Evolutionary conservation across 148 eudicot species (phyloP).

Genomic region (Rhododendron molle): DNA sequence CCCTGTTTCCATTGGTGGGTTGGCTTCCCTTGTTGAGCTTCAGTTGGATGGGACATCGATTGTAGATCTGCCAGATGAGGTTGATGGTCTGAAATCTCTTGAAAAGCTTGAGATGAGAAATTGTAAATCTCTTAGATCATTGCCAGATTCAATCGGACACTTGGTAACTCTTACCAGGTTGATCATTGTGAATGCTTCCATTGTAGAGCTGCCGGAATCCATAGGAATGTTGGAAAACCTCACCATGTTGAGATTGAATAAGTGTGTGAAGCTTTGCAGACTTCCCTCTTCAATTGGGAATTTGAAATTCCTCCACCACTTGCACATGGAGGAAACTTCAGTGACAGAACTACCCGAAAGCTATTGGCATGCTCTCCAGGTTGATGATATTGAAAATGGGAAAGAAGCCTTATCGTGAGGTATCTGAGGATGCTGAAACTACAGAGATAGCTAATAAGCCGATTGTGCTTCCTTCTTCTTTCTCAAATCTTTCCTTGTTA

Average conservation of each 20-base stretch:
- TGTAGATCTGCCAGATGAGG: slow-evolving; percentile 36
- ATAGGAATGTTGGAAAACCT: slow-evolving; percentile 48
- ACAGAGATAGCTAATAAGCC: not conserved
- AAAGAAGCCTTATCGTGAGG: slow-evolving; percentile 19
- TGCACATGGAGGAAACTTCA: slow-evolving; percentile 42
- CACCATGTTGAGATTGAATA: slow-evolving; percentile 26
- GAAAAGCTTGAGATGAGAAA: slow-evolving; percentile 35
- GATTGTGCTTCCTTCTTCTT: slow-evolving; percentile 39
- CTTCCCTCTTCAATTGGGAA: slow-evolving; percentile 42
- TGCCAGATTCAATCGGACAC: slow-evolving; percentile 42
- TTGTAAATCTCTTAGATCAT: slow-evolving; percentile 34
- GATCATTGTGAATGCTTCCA: slow-evolving; percentile 29
- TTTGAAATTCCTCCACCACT: slow-evolving; percentile 32
- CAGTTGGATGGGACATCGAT: slow-evolving; percentile 28
- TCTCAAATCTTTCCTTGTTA: slow-evolving; percentile 34
- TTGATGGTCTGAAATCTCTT: slow-evolving; percentile 39
- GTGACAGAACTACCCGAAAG: slow-evolving; percentile 43
- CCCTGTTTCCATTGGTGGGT: slow-evolving; percentile 39
- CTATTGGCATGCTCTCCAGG: slow-evolving; percentile 45
- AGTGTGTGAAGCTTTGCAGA: slow-evolving; percentile 26
- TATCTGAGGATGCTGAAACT: slow-evolving; percentile 11
- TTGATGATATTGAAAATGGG: slow-evolving; percentile 40
- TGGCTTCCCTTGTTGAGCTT: slow-evolving; percentile 42
- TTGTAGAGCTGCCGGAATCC: slow-evolving; percentile 44
- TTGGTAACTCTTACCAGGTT: slow-evolving; percentile 35